Conservation (phyloP, 2,329 filamentous ascomycete species). For the Claviceps sp. region DNA sequence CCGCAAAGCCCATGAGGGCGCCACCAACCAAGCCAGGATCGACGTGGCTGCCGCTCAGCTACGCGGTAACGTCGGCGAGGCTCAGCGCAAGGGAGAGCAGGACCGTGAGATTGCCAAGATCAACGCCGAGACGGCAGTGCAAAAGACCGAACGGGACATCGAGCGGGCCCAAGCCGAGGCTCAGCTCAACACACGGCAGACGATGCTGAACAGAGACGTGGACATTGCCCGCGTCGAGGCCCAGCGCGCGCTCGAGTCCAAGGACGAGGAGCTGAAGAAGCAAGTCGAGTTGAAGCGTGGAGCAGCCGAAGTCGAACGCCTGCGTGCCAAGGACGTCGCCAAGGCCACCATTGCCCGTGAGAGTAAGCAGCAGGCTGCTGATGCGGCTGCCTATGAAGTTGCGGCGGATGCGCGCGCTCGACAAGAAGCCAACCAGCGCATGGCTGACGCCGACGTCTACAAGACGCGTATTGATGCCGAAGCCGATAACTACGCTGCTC, state of each 20-base stretch:
- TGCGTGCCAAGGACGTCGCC: conserved; percentile 65
- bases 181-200: conserved; percentile 58
- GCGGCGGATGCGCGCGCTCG: conserved; percentile 45
- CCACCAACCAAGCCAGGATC: conserved; percentile 62
- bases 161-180: conserved; percentile 71
- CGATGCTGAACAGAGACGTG: conserved; percentile 58
- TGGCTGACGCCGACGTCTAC: conserved; percentile 38
- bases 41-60: conserved; percentile 53
- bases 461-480: conserved; percentile 35
- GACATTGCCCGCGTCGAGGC: conserved; percentile 66
- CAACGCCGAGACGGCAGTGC: conserved; percentile 69
- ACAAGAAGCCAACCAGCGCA: conserved; percentile 38
- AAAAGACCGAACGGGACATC: conserved; percentile 72
- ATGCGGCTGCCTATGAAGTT: conserved; percentile 51
- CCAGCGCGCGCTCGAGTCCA: conserved; percentile 56
- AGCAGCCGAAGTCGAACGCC: conserved; percentile 65
- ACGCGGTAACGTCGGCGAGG: conserved; percentile 61
- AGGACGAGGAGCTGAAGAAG: conserved; percentile 68
- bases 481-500: conserved; percentile 21
- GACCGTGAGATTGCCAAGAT: conserved; percentile 84
- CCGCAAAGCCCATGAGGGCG: conserved; percentile 74
- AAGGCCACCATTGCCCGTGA: conserved; percentile 60
- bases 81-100: conserved; percentile 63
- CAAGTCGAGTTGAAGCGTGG: conserved; percentile 67
- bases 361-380: conserved; percentile 54